These are phyloP conservation scores for Petunia hybrid DNA, from an alignment of 305 asterid species.

Conservation along the genomic window DNA sequence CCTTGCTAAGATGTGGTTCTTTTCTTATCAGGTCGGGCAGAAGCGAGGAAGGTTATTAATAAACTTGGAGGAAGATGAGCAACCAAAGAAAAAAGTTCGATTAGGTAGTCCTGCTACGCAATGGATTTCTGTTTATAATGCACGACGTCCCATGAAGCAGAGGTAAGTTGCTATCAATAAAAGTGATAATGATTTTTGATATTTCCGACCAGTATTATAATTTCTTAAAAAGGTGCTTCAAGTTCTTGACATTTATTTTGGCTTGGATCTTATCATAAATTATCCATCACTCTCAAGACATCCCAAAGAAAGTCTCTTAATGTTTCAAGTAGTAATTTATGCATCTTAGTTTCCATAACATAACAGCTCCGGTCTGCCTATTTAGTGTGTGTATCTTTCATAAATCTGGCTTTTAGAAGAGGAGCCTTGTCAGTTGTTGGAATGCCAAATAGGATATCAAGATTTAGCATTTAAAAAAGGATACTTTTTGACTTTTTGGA, in stretches of 20 bases:
- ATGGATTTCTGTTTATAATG: conserved; percentile 98
- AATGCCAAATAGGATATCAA: not conserved
- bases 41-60: conserved; percentile 93
- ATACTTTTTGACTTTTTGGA: not conserved
- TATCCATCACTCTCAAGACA: not conserved
- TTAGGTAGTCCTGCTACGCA: conserved; percentile 99
- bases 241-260: conserved; percentile 1
- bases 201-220: not conserved
- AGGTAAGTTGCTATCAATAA: conserved; percentile 51
- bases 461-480: not conserved
- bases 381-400: conserved; percentile 16
- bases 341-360: not conserved
- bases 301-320: not conserved
- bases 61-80: conserved; percentile 97
- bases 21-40: conserved; percentile 81
- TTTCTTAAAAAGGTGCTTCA: not conserved
- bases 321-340: not conserved
- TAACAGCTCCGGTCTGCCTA: not conserved
- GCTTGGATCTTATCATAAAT: conserved; percentile 5
- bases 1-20: conserved; percentile 30
- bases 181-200: conserved; percentile 18
- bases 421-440: not conserved
- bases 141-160: conserved; percentile 97
- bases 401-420: not conserved
- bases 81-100: conserved; percentile 95